Base-by-base conservation (phyloP, 2,329 filamentous ascomycete species). In the Claviceps humidiphila region DNA sequence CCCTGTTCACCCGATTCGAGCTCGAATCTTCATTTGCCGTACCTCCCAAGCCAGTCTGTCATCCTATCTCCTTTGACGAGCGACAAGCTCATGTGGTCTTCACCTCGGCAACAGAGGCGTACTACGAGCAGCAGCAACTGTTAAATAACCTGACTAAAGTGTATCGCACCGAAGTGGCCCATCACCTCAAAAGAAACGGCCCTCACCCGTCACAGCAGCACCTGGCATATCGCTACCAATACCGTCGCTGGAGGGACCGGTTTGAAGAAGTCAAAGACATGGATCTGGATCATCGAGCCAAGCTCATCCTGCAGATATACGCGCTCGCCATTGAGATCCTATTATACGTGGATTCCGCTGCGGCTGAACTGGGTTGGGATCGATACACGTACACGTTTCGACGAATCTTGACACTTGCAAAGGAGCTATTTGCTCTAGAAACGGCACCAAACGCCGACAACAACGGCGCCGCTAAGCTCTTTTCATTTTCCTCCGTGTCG, bases 1-100 rank as follows among this genome's bases (percentile, higher is more conserved):
- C 51, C 6, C 52, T 57, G n/a, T 50, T 57, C 20, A 56, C 39
- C 26, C 51, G 51, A 38, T 51, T 53, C 34, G 51, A 58, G 26
- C 52, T 51, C 4, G 51, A 53, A 20, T 52, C 41, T n/a, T 51
- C 40, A 20, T 43, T 42, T 6, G 26, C 52, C 7, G 13, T 38
- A 34, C 43, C 44, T 2, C 42, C 48, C n/a, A 47, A 51, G 26
- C 48, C 42, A 24, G 34, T 20, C 38, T 47, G 48, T 22, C 48
- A 42, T 30, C 39, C 48, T 16, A 9, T 51, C 24, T 22, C 24
- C 13, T 52, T 48, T 46, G 52, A 47, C 49, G 43, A 24, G n/a
- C 40, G 26, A n/a, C 49, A 37, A n/a, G 22, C 42, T 42, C 17
- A n/a, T 14, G 20, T 14, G 22, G 44, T 9, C 17, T 53, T 50